Percentiles rank a stretch among this genome's conserved stretches.
Evolutionary conservation across 2,329 filamentous ascomycete species (phyloP).

Genomic region (Salinomyces thailandicus): DNA sequence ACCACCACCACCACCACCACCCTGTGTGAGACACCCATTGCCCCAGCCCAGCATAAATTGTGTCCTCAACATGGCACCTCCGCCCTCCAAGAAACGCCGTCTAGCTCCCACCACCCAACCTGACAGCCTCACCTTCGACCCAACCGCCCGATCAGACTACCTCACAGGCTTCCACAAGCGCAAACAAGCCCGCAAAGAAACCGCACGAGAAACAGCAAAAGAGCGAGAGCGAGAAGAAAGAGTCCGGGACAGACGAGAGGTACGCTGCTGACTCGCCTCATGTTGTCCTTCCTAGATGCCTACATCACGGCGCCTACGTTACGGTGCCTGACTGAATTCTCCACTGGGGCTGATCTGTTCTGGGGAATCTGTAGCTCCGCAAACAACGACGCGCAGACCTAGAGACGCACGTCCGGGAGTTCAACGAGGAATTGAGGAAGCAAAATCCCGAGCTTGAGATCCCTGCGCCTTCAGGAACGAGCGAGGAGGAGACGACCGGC

Average conservation of each 20-base stretch:
- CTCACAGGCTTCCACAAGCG: conserved; percentile 95
- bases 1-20: neutral
- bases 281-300: too few species aligned
- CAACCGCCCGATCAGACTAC: conserved; percentile 68
- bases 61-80: conserved; percentile 37
- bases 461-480: conserved; percentile 13
- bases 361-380: conserved; percentile 51
- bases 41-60: neutral
- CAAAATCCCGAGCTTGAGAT: conserved; percentile 34
- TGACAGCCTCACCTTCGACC: conserved; percentile 81
- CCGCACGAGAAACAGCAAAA: conserved; percentile 70
- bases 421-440: conserved; percentile 59
- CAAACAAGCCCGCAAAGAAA: conserved; percentile 73
- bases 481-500: conserved; percentile 20
- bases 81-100: conserved; percentile 54
- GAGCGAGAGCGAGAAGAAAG: conserved; percentile 70
- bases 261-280: too few species aligned
- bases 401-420: conserved; percentile 67
- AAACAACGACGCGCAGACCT: conserved; percentile 74
- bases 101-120: conserved; percentile 43
- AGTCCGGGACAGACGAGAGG: conserved; percentile 63
- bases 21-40: neutral
- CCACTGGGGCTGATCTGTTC: neutral
- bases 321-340: neutral
- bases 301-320: neutral